phyloP scores from a whole-genome alignment of 192 early-diverging fungal species.

The Spinellus fusiger region DNA sequence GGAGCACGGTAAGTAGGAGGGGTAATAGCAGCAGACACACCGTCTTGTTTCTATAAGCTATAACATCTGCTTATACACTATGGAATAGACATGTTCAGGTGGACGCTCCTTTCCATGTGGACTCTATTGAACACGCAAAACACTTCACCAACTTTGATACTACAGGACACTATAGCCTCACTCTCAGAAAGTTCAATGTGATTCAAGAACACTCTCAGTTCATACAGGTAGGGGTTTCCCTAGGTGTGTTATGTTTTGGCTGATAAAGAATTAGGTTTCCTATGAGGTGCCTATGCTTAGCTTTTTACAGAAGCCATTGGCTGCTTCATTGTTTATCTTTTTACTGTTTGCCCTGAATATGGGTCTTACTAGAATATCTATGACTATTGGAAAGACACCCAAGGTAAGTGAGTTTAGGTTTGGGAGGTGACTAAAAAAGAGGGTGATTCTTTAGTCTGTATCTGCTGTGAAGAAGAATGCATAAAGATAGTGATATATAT shows the following conservation, averaged over 20 bases:
- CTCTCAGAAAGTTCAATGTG: constrained; percentile 63
- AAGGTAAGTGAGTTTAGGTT: constrained; percentile 8
- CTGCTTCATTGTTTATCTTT: constrained; percentile 44
- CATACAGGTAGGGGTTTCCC: constrained; percentile 25
- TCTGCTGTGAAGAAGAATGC: too few relatives aligned
- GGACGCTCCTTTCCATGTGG: constrained; percentile 53
- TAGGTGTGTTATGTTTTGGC: neutral
- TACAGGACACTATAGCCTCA: constrained; percentile 77
- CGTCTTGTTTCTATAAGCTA: too few relatives aligned
- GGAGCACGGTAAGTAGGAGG: constrained; percentile 64
- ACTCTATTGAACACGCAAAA: constrained; percentile 40
- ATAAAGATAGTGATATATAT: too few relatives aligned
- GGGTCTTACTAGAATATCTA: constrained; percentile 46
- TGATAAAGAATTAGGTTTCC: constrained; percentile 29
- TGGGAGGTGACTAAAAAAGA: too few relatives aligned
- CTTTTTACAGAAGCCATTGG: constrained; percentile 60
- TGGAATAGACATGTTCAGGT: constrained; percentile 60
- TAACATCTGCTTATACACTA: neutral
- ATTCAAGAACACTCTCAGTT: constrained; percentile 58
- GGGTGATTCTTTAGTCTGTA: too few relatives aligned
- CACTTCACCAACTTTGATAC: constrained; percentile 86
- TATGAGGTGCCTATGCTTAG: constrained; percentile 43
- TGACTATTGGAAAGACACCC: constrained; percentile 44
- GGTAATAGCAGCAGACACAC: neutral
- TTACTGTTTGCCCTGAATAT: constrained; percentile 52